Evolutionary conservation across 148 eudicot species (phyloP), one percentile per base, ranked within the genome.

Genomic region (Rheum nobile): DNA sequence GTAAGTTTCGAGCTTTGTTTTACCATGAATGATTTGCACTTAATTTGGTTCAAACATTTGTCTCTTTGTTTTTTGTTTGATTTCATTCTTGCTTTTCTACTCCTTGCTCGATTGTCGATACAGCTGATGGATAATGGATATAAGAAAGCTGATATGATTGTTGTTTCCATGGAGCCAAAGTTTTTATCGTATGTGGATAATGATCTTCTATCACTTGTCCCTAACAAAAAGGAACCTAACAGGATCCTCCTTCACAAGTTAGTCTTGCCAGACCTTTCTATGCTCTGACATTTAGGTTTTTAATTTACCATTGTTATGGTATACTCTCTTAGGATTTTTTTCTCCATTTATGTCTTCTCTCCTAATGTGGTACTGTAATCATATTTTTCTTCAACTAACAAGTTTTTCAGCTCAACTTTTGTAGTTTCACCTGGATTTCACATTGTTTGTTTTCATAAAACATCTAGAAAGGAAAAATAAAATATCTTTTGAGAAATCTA

Each of bases 71-170:
- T 41, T 59, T 68, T n/a, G 69, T 46, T 52, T 77, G 37, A 72
- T 65, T 42, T 43, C 67, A 63, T 29, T 28, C 13, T 28, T 59
- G 7, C 26, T 84, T 50, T 79, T 57, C 35, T 71, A 28, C 74
- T 63, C 77, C 63, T 71, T 81, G 75, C 80, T 28, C 81, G 73
- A 47, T 54, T 88, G 78, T 84, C 91, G 50, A 85, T 90, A 68
- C 97, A 94, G 83, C 79, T 94, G 85, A 91, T 94, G 97, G 93
- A 90, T 72, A 87, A 83, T 79, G 93, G 86, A 68, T 84, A 85
- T 79, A 93, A 90, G 77, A 91, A 91, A 85, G 87, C 90, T 73
- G 98, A 94, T 71, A 87, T 88, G 79, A 88, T 91, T 71, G 89
- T 96, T 26, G 97, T 91, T 75, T 89, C 96, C 55, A 59, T 94